phyloP scores from a whole-genome alignment of 352 stramenopile genomes.

The Phytophthora brassicae region DNA sequence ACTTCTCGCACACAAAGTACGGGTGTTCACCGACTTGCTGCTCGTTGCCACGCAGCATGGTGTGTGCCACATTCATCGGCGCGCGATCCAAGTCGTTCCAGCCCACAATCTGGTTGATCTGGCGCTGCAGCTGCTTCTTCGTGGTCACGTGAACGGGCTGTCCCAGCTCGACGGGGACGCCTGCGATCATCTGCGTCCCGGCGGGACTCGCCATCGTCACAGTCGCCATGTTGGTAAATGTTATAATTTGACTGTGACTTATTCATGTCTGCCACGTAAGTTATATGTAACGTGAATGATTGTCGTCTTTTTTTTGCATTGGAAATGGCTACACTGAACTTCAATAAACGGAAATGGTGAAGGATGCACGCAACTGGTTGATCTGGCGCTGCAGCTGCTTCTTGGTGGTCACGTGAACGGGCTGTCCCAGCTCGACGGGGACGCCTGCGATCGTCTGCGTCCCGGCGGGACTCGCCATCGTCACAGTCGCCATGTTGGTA shows the following conservation, averaged over 20 bases:
- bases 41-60: conserved; percentile 74
- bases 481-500: not conserved
- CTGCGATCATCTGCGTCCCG: conserved; percentile 37
- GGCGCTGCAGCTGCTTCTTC: conserved; percentile 81
- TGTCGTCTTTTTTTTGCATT: too few species aligned
- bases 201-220: conserved; percentile 7
- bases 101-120: conserved; percentile 81
- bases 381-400: conserved; percentile 84
- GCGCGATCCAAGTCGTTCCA: conserved; percentile 79
- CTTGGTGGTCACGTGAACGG: conserved; percentile 68
- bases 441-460: conserved; percentile 48
- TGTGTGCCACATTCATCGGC: conserved; percentile 69
- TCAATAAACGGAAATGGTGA: conserved; percentile 2
- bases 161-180: conserved; percentile 67
- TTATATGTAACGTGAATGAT: too few species aligned
- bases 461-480: conserved; percentile 11
- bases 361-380: conserved; percentile 36
- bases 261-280: not conserved
- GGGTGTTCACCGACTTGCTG: conserved; percentile 76
- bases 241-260: not conserved
- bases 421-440: conserved; percentile 63
- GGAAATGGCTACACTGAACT: not conserved
- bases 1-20: conserved; percentile 86
- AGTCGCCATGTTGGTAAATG: not conserved
- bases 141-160: conserved; percentile 62